Percentiles rank a stretch among this genome's conserved stretches.
phyloP scores from a whole-genome alignment of 768 basidiomycete species.

The Mycena belliarum region DNA sequence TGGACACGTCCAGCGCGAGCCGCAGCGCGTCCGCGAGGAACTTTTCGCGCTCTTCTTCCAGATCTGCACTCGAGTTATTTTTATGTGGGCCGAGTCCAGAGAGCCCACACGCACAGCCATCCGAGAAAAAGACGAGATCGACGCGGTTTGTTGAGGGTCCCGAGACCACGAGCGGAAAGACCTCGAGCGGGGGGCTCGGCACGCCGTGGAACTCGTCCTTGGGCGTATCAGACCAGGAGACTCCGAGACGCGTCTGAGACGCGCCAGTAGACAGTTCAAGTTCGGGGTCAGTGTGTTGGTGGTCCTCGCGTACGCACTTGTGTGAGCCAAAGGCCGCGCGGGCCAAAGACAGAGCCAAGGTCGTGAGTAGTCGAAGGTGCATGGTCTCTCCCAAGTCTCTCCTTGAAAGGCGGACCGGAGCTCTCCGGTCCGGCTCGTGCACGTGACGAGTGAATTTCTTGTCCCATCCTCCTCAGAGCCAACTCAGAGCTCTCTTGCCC shows the following conservation, averaged over 20 bases:
- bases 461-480: no score
- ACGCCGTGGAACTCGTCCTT: conserved; percentile 8
- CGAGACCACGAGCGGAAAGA: conserved; percentile 59
- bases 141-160: conserved; percentile 67
- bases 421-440: no score
- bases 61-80: conserved; percentile 44
- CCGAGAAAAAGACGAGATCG: conserved; percentile 75
- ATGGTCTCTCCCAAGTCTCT: no score
- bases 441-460: no score
- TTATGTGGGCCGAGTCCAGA: neutral
- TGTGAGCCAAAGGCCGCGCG: no score
- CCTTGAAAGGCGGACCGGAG: no score
- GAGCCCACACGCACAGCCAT: conserved; percentile 62
- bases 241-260: conserved; percentile 8
- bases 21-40: conserved; percentile 67
- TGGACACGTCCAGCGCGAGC: conserved; percentile 68
- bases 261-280: neutral
- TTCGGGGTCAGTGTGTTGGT: neutral
- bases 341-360: no score
- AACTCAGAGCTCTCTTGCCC: no score
- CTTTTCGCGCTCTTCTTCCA: conserved; percentile 53
- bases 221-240: neutral
- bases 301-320: neutral
- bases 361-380: no score
- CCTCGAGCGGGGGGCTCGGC: conserved; percentile 47